These are phyloP conservation scores for Ascochyta rabiei DNA, from an alignment of 2,329 filamentous ascomycete genomes.

Conservation along the genomic window DNA sequence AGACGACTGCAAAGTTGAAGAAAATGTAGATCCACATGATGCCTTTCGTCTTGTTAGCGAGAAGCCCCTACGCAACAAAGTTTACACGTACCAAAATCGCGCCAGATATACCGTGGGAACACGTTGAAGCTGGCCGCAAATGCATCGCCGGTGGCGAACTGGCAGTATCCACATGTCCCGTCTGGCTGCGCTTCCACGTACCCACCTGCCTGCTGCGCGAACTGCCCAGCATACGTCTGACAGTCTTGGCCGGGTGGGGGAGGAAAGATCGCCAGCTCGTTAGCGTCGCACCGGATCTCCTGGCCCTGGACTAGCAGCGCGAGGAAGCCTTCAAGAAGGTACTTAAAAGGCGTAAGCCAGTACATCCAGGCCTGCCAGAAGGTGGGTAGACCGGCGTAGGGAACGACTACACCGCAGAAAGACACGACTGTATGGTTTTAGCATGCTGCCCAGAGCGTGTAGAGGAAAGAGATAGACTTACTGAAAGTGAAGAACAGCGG, in stretches of 20 bases:
- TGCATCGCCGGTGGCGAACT: constrained; percentile 65
- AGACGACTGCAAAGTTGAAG: constrained; percentile 67
- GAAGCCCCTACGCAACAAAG: background rate
- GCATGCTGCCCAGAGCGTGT: background rate
- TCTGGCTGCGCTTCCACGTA: constrained; percentile 64
- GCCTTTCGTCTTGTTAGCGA: constrained; percentile 21
- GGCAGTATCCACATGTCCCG: constrained; percentile 69
- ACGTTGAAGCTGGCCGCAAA: constrained; percentile 65
- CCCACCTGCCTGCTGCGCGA: constrained; percentile 61
- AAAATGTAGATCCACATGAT: constrained; percentile 60
- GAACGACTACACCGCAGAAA: constrained; percentile 78
- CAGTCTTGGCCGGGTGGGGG: constrained; percentile 67
- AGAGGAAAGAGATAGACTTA: constrained; percentile 9
- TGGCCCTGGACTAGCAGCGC: constrained; percentile 61
- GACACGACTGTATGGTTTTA: constrained; percentile 57
- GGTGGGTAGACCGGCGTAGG: constrained; percentile 63
- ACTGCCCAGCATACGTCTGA: constrained; percentile 62
- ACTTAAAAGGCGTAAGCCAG: constrained; percentile 69
- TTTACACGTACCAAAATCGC: constrained; percentile 66
- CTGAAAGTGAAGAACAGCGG: constrained; percentile 71
- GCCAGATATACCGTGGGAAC: constrained; percentile 66
- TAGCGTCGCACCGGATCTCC: constrained; percentile 60
- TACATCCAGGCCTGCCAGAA: constrained; percentile 66
- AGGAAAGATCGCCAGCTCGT: constrained; percentile 66
- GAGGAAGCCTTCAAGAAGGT: constrained; percentile 68